Conservation (phyloP, 176 grass and related monocot species). For the Poa pratensis region DNA sequence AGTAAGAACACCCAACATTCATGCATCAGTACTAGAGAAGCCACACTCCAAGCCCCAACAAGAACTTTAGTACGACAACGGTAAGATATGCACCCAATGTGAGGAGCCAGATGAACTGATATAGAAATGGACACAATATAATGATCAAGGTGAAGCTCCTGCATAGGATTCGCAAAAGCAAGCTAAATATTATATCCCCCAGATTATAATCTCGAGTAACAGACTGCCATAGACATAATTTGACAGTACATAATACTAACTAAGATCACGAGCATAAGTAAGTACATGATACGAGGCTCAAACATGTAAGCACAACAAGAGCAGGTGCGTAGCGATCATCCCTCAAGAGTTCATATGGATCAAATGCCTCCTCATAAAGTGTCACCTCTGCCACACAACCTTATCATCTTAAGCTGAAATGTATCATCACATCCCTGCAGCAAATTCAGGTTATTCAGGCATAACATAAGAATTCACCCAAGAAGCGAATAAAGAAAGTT, state of each 20-base stretch:
- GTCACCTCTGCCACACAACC: not conserved
- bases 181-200: not conserved
- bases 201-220: not conserved
- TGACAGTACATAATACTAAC: not conserved
- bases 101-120: not conserved
- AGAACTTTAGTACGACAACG: not conserved
- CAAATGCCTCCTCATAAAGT: conserved; percentile 19
- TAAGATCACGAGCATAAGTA: conserved; percentile 16
- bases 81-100: not conserved
- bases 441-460: not conserved
- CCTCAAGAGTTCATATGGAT: not conserved
- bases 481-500: not conserved
- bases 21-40: not conserved
- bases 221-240: not conserved
- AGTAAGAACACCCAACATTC: not conserved
- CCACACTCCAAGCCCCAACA: not conserved
- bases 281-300: not conserved
- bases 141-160: not conserved
- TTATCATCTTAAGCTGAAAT: not conserved
- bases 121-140: not conserved
- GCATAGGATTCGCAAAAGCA: not conserved
- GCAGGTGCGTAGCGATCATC: not conserved
- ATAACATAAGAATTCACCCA: conserved; percentile 13
- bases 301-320: conserved; percentile 17
- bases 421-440: conserved; percentile 15